Conservation (phyloP, 257 asterid species). For the Solanum appendiculatum region DNA sequence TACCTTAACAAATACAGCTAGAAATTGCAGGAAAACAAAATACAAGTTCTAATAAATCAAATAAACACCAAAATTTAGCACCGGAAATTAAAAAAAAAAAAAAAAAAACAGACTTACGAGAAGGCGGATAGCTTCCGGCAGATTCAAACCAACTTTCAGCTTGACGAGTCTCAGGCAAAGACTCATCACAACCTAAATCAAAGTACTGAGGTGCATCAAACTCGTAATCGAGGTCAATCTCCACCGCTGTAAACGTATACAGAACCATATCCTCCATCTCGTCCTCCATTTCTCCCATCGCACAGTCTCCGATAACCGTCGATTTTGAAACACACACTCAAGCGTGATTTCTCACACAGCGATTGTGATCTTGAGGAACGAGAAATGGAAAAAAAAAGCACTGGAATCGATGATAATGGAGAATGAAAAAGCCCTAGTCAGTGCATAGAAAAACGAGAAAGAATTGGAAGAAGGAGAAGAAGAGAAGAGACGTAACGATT, state of each 20-base stretch:
- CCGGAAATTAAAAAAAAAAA: not conserved
- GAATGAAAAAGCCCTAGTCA: conserved; percentile 1
- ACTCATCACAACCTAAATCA: conserved; percentile 56
- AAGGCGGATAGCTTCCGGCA: conserved; percentile 81
- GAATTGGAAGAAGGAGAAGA: conserved; percentile 9
- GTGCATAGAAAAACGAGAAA: conserved; percentile 1
- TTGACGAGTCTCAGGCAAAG: conserved; percentile 36
- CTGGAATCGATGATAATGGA: not conserved
- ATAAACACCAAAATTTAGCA: not conserved
- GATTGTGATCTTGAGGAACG: not conserved
- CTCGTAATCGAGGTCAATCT: conserved; percentile 90
- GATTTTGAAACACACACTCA: not conserved
- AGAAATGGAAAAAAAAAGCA: not conserved
- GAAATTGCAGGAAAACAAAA: not conserved
- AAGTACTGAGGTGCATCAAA: conserved; percentile 80
- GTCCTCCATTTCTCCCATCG: conserved; percentile 33
- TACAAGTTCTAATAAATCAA: not conserved
- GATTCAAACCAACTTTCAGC: conserved; percentile 83
- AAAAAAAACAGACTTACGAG: conserved; percentile 41
- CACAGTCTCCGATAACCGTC: not conserved
- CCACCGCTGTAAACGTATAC: conserved; percentile 56
- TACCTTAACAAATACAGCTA: not conserved
- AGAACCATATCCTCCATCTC: conserved; percentile 45
- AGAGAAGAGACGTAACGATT: conserved; percentile 21
- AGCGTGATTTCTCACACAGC: not conserved